phyloP scores from a whole-genome alignment of 164 flowering plant genomes.

The Nymphaea colorata region DNA sequence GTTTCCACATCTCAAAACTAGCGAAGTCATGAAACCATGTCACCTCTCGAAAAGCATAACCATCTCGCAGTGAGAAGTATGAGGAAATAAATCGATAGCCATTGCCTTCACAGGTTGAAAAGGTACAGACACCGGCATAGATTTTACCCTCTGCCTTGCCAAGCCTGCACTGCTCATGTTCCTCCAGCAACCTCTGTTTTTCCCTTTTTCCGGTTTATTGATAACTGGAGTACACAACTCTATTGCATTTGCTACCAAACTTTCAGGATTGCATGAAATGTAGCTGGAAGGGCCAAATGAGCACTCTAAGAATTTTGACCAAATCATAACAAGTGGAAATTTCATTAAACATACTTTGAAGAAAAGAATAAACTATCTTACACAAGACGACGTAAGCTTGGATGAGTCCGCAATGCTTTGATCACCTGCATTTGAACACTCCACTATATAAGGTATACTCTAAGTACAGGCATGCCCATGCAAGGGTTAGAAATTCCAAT shows the following conservation, averaged over 20 bases:
- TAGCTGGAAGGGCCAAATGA: conserved; percentile 35
- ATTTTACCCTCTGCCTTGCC: conserved; percentile 83
- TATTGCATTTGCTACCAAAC: conserved; percentile 81
- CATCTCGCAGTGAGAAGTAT: conserved; percentile 80
- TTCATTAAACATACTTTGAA: too few relatives aligned
- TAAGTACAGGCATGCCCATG: too few relatives aligned
- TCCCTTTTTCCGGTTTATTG: conserved; percentile 46
- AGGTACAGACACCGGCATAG: conserved; percentile 90
- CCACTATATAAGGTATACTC: too few relatives aligned
- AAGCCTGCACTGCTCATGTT: conserved; percentile 79
- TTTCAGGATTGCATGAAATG: conserved; percentile 95
- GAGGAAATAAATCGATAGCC: conserved; percentile 92
- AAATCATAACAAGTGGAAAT: not conserved
- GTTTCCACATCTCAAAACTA: too few relatives aligned
- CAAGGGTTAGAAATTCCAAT: too few relatives aligned
- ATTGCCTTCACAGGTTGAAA: conserved; percentile 78
- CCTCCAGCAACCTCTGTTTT: conserved; percentile 60
- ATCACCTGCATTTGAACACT: conserved; percentile 37
- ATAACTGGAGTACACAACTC: conserved; percentile 79
- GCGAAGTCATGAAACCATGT: not conserved
- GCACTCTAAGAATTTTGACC: not conserved
- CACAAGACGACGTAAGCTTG: conserved; percentile 61
- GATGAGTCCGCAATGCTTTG: conserved; percentile 73
- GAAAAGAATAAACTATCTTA: conserved; percentile 23
- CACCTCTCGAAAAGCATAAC: conserved; percentile 92